Conservation (phyloP, 768 basidiomycete species). For the Hebeloma cylindrosporum region DNA sequence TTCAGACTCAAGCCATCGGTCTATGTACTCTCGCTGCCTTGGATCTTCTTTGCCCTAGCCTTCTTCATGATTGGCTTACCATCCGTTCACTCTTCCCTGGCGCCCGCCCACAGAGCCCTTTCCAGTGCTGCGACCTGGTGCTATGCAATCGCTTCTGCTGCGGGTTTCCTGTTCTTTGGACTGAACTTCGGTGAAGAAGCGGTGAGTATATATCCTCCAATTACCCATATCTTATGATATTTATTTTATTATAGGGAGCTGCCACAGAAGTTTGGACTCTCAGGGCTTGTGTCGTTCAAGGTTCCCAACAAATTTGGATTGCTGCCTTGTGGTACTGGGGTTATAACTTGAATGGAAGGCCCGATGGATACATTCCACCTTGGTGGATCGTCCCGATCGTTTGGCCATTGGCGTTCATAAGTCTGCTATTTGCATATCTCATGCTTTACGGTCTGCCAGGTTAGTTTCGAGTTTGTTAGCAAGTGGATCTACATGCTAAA, state of each 20-base stretch:
- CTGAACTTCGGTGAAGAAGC: conserved; percentile 98
- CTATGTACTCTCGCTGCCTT: conserved; percentile 82
- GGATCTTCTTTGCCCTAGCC: conserved; percentile 88
- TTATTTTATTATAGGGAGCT: conserved; percentile 58
- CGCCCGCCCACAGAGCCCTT: conserved; percentile 62
- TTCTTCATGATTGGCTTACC: conserved; percentile 93
- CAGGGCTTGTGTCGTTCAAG: conserved; percentile 90
- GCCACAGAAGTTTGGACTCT: conserved; percentile 94
- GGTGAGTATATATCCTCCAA: conserved; percentile 38
- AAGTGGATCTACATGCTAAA: conserved; percentile 7
- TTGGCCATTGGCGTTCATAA: conserved; percentile 81
- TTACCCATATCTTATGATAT: not conserved
- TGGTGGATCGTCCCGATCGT: conserved; percentile 83
- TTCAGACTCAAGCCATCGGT: conserved; percentile 89
- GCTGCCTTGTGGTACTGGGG: conserved; percentile 98
- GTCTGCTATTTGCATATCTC: conserved; percentile 76
- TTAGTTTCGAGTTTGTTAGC: conserved; percentile 27
- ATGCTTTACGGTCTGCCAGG: conserved; percentile 88
- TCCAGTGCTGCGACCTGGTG: conserved; percentile 84
- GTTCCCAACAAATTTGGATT: conserved; percentile 95
- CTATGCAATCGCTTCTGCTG: conserved; percentile 91
- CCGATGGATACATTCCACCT: conserved; percentile 58
- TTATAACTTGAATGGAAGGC: conserved; percentile 62
- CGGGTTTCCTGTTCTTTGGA: conserved; percentile 91
- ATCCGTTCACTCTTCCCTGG: conserved; percentile 61